Percentiles rank a stretch among this genome's conserved stretches.
Evolutionary conservation across 2,329 filamentous ascomycete species (phyloP).

Genomic region (Ophiostoma ulmi): DNA sequence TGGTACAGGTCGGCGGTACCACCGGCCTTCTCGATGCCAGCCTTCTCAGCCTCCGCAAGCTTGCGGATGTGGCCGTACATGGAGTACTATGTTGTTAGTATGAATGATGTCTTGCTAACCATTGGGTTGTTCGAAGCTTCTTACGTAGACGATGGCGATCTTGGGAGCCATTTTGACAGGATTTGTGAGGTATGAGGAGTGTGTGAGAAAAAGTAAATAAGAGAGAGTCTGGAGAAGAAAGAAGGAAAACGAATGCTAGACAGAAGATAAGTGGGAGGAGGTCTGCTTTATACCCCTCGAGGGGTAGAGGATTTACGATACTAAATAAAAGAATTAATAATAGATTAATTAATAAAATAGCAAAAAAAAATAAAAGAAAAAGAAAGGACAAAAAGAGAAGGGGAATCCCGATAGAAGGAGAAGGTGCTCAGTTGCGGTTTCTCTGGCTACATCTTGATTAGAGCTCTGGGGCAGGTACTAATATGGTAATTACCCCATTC

Average conservation of each 20-base stretch:
- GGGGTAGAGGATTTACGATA: neutral
- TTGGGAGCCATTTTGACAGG: constrained; percentile 65
- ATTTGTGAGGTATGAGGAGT: constrained; percentile 13
- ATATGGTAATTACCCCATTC: neutral
- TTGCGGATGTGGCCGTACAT: constrained; percentile 87
- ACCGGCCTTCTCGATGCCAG: constrained; percentile 81
- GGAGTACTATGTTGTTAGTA: constrained; percentile 61
- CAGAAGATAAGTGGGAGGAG: constrained; percentile 10
- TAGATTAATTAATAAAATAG: neutral
- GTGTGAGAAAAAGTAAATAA: neutral
- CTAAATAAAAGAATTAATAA: neutral
- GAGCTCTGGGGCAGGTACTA: constrained; percentile 4
- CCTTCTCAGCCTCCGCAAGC: constrained; percentile 84
- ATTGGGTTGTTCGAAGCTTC: constrained; percentile 35
- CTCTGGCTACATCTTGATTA: neutral
- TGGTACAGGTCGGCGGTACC: constrained; percentile 78
- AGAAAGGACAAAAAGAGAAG: neutral
- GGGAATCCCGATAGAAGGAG: neutral
- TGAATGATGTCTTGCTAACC: neutral
- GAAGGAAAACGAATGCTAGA: constrained; percentile 3
- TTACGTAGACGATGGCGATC: constrained; percentile 83
- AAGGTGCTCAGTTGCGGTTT: neutral
- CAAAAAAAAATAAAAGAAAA: neutral
- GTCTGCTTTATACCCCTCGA: constrained; percentile 18
- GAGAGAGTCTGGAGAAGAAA: neutral